A percentile compares a stretch with the other conserved stretches of the same genome.
Evolutionary conservation across 495 filamentous ascomycete species (phyloP).

Genomic region (Amphirosellinia nigrospora): DNA sequence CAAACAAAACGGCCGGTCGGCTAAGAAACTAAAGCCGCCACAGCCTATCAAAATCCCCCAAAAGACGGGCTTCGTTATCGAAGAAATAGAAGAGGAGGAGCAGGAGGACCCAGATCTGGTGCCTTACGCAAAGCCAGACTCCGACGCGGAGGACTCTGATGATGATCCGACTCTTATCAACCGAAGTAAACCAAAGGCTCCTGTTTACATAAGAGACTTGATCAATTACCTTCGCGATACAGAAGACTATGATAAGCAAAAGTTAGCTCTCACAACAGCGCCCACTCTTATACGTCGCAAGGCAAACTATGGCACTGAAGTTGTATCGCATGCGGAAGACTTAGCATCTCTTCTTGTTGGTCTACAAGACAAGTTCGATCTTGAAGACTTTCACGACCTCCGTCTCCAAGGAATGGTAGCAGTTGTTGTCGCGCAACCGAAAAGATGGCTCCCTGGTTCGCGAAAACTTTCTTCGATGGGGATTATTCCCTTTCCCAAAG

Average conservation of each 20-base stretch:
- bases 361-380: constrained; percentile 78
- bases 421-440: constrained; percentile 74
- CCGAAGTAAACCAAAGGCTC: constrained; percentile 80
- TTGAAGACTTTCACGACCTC: constrained; percentile 76
- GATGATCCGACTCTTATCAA: constrained; percentile 88
- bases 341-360: constrained; percentile 77
- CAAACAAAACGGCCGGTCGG: constrained; percentile 29
- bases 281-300: constrained; percentile 86
- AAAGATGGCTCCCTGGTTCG: constrained; percentile 84
- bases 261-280: constrained; percentile 77
- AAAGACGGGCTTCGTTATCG: constrained; percentile 62
- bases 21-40: constrained; percentile 29
- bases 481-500: constrained; percentile 88
- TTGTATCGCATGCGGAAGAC: constrained; percentile 82
- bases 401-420: constrained; percentile 86
- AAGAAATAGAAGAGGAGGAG: constrained; percentile 65
- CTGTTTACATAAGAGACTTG: constrained; percentile 91
- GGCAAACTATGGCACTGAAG: constrained; percentile 83
- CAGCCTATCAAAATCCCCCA: constrained; percentile 32
- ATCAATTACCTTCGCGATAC: constrained; percentile 77
- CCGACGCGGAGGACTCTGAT: constrained; percentile 88
- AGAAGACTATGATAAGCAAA: constrained; percentile 83
- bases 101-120: constrained; percentile 75
- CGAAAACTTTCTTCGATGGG: constrained; percentile 84
- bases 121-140: constrained; percentile 89